Percentiles rank a stretch among this genome's conserved stretches.
These are phyloP conservation scores for Echeveria elegans DNA, from an alignment of 164 flowering plant species.

Conservation along the genomic window DNA sequence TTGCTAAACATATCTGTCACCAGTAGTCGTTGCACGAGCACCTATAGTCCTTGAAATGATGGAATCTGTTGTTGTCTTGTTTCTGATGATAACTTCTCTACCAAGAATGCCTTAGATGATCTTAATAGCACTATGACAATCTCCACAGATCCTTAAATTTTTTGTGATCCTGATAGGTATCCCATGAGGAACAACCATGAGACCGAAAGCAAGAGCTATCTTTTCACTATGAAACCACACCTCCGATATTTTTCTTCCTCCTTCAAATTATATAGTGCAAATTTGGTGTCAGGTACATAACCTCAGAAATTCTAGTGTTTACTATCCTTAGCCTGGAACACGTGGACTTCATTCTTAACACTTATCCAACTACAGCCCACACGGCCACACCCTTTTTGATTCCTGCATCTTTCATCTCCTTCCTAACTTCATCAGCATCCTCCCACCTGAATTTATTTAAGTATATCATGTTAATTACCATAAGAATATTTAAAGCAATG, in stretches of 20 bases:
- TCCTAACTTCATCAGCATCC: conserved; percentile 59
- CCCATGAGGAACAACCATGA: conserved; percentile 46
- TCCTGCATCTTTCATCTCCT: conserved; percentile 66
- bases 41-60: conserved; percentile 39
- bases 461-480: neutral
- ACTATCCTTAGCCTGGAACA: conserved; percentile 69
- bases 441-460: conserved; percentile 50
- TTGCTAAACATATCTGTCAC: conserved; percentile 26
- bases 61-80: conserved; percentile 70
- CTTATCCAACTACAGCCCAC: conserved; percentile 75
- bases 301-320: conserved; percentile 59
- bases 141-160: conserved; percentile 72
- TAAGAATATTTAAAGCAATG: neutral
- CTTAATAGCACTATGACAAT: conserved; percentile 69
- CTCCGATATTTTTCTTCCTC: conserved; percentile 70
- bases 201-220: conserved; percentile 73
- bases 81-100: conserved; percentile 66
- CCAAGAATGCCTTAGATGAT: conserved; percentile 45
- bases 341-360: conserved; percentile 45
- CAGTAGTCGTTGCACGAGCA: conserved; percentile 81
- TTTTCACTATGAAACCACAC: conserved; percentile 76
- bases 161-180: conserved; percentile 71
- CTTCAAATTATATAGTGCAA: conserved; percentile 59
- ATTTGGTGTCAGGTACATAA: conserved; percentile 48
- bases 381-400: conserved; percentile 60